Base-by-base conservation (phyloP, 305 asterid genomes). In the Solanum hybrid region DNA sequence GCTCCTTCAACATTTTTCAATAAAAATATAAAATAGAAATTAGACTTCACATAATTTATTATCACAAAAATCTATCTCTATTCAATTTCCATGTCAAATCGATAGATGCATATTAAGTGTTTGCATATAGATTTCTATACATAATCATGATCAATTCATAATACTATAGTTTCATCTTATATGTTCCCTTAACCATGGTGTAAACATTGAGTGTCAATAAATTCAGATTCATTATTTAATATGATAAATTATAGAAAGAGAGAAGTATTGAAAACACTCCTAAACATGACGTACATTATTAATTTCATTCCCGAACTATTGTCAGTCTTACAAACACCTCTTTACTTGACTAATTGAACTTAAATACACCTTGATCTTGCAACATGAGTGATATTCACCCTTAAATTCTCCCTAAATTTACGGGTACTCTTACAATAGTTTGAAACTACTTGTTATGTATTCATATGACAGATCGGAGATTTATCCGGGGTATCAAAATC, bases 1-100 rank as follows among this genome's bases (percentile, higher is more conserved):
- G 92, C 92, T 73, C 97, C 99, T 94, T 90, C 92, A 89, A 56
- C 42, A 26, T 51, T 24, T 88, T 64, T 27, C 29, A 88, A n/a
- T 11, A 56, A 15, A 14, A 51, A 60, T 6, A 42, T 42, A 72
- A 24, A 56, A 15, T 35, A 22, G 8, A 40, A 40, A 40, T 60
- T 42, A 26, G 66, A 19, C 29, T 19, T 29, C 35, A 76, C 35
- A 76, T 13, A 27, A 10, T 73, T 29, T 73, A 72, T 73, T 15
- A 71, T 27, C 1, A 14, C 10, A 73, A 73, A 73, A 73, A 2
- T 29, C 4, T 42, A 14, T 72, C 78, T 75, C 6, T 75, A 75
- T 75, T 15, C 4, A 2, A 75, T 31, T 15, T 76, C 22, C 40
- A 32, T 32, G 4, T 32, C 26, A 76, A 76, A 76, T 17, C 10